Evolutionary conservation across 208 protist species (phyloP).

Genomic region (Trypanosoma avium): DNA sequence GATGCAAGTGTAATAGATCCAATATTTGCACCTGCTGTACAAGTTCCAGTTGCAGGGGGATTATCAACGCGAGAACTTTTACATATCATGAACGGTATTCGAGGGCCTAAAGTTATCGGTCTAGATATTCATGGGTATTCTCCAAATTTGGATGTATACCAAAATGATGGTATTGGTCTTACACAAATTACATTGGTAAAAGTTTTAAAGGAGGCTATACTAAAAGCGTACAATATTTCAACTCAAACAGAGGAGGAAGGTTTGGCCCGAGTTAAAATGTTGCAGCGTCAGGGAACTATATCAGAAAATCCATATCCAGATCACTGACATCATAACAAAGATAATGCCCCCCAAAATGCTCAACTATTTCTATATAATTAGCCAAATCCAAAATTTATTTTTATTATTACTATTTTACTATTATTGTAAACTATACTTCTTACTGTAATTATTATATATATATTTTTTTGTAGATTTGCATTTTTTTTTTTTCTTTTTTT

Average conservation of each 20-base stretch:
- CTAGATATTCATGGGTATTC: constrained; percentile 78
- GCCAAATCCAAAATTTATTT: no score
- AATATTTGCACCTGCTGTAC: constrained; percentile 67
- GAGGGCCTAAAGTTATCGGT: constrained; percentile 77
- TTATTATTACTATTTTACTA: no score
- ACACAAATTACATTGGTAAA: constrained; percentile 76
- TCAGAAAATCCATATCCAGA: constrained; percentile 84
- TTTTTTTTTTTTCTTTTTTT: neutral
- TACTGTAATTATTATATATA: no score
- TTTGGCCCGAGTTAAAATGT: constrained; percentile 69
- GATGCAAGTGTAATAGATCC: constrained; percentile 79
- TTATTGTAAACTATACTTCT: no score
- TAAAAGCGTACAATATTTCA: constrained; percentile 77
- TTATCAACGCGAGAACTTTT: constrained; percentile 77
- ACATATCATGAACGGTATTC: constrained; percentile 75
- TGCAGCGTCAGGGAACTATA: constrained; percentile 80
- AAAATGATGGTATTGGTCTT: constrained; percentile 65
- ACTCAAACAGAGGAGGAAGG: constrained; percentile 81
- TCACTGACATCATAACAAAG: constrained; percentile 28
- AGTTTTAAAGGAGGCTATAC: constrained; percentile 74
- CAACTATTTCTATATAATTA: no score
- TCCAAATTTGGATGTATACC: constrained; percentile 52
- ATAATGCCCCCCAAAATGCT: no score
- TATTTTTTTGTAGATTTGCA: no score
- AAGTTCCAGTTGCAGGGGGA: constrained; percentile 53